Conservation (phyloP, 306 rosid species). For the Dalbergia oliveri region DNA sequence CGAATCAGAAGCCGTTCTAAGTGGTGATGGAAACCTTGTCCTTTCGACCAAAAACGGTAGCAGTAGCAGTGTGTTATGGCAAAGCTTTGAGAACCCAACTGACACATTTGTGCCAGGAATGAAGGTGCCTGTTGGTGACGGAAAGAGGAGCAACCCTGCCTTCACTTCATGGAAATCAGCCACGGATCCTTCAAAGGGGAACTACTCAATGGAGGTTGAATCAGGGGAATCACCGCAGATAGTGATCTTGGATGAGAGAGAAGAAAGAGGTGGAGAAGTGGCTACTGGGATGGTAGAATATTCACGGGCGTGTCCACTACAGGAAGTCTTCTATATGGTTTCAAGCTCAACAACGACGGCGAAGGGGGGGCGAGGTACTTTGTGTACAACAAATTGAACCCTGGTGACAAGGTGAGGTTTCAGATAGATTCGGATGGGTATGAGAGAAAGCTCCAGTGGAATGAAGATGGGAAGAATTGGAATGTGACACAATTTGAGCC, state of each 20-base stretch:
- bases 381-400: constrained; percentile 20
- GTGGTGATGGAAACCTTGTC: constrained; percentile 54
- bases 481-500: constrained; percentile 49
- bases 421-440: constrained; percentile 64
- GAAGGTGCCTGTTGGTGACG: constrained; percentile 44
- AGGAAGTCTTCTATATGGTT: constrained; percentile 50
- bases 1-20: constrained; percentile 46
- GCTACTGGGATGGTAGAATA: constrained; percentile 65
- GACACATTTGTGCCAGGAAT: constrained; percentile 75
- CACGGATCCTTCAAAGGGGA: constrained; percentile 63
- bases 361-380: constrained; percentile 38
- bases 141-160: constrained; percentile 32
- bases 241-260: constrained; percentile 58
- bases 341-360: constrained; percentile 21
- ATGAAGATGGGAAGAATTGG: constrained; percentile 50
- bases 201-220: constrained; percentile 60
- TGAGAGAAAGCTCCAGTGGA: constrained; percentile 53
- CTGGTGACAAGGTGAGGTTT: constrained; percentile 52
- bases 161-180: constrained; percentile 73
- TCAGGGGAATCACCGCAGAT: constrained; percentile 62
- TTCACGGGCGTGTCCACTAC: constrained; percentile 60
- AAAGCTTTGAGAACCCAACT: constrained; percentile 63
- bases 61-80: constrained; percentile 49
- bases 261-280: constrained; percentile 72
- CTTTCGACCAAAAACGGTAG: constrained; percentile 28